Evolutionary conservation across 208 protist genomes (phyloP).

Genomic region (Lotmaria passim): DNA sequence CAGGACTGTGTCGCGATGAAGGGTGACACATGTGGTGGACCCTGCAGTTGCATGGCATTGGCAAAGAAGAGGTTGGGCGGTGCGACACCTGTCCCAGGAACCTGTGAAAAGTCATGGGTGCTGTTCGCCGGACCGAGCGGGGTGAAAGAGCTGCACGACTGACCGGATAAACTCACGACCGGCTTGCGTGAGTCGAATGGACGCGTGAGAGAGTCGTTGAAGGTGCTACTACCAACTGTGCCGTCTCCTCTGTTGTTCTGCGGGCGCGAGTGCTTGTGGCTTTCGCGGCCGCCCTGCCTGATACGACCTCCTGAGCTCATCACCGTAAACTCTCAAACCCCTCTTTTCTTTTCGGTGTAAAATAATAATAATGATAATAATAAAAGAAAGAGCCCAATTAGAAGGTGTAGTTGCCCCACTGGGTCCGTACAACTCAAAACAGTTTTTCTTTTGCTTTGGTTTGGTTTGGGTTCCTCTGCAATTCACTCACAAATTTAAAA

Average conservation of each 20-base stretch:
- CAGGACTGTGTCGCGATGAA: neutral
- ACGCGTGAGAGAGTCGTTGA: constrained; percentile 6
- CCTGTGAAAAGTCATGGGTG: constrained; percentile 5
- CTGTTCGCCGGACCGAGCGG: neutral
- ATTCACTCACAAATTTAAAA: neutral
- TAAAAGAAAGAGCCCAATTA: neutral
- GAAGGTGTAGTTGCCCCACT: neutral
- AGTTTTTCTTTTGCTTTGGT: too few species aligned
- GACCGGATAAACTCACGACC: neutral
- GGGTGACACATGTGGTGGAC: neutral
- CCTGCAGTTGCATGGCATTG: neutral
- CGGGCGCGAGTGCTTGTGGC: neutral
- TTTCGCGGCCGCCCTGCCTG: neutral
- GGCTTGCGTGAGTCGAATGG: constrained; percentile 6
- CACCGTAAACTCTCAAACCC: neutral
- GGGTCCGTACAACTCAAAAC: too few species aligned
- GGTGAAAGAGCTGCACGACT: neutral
- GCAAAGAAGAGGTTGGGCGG: neutral
- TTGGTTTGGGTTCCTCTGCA: too few species aligned
- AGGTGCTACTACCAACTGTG: neutral
- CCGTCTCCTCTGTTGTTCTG: neutral
- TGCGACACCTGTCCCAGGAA: neutral
- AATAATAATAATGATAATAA: neutral
- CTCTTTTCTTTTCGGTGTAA: too few species aligned
- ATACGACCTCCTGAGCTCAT: constrained; percentile 2